A percentile compares a stretch with the other conserved stretches of the same genome.
Conservation (phyloP, 2,329 filamentous ascomycete genomes). For the Endothia cerciana region DNA sequence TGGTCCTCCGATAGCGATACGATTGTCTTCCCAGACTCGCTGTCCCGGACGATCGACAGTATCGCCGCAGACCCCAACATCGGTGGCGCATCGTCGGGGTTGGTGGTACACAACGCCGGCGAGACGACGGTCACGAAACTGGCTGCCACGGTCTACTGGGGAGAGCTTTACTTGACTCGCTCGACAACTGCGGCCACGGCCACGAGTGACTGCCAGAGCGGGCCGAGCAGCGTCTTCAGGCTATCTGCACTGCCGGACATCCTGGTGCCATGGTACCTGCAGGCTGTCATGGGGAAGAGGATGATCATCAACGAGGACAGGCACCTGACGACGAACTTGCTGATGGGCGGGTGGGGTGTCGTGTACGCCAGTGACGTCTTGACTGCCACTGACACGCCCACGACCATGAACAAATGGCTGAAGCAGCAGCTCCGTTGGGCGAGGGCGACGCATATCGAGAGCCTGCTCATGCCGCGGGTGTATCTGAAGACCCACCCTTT, state of each 20-base stretch:
- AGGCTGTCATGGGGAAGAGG: constrained; percentile 39
- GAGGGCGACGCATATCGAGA: constrained; percentile 42
- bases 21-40: constrained; percentile 36
- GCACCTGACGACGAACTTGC: constrained; percentile 42
- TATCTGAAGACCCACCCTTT: constrained; percentile 40
- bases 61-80: constrained; percentile 39
- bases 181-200: constrained; percentile 32
- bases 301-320: constrained; percentile 45
- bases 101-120: constrained; percentile 41
- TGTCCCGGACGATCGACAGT: constrained; percentile 36
- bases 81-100: constrained; percentile 39
- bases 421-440: constrained; percentile 44
- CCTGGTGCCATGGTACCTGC: constrained; percentile 42
- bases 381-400: constrained; percentile 41
- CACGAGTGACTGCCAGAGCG: constrained; percentile 42
- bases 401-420: constrained; percentile 40
- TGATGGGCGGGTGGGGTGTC: constrained; percentile 40
- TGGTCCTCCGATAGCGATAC: constrained; percentile 44
- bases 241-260: constrained; percentile 37
- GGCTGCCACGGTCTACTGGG: constrained; percentile 40
- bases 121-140: constrained; percentile 38
- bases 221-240: constrained; percentile 42
- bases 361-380: constrained; percentile 39
- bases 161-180: constrained; percentile 40
- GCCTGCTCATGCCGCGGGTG: constrained; percentile 39